A percentile compares a stretch with the other conserved stretches of the same genome.
phyloP scores from a whole-genome alignment of 2,329 filamentous ascomycete species.

The Hymenoscyphus repandus region DNA sequence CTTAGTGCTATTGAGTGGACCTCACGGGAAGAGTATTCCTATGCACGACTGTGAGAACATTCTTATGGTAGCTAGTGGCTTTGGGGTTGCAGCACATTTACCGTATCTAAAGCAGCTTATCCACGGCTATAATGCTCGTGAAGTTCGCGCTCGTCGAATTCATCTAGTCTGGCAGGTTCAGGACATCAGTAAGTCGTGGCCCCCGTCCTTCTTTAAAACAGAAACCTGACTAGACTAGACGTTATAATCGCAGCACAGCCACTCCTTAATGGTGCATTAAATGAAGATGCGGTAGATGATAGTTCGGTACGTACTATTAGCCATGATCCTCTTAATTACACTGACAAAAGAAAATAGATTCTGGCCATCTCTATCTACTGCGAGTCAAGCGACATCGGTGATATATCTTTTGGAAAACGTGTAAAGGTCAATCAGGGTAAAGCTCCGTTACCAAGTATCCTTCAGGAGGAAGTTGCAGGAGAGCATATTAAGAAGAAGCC shows the following conservation, averaged over 20 bases:
- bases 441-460: slow-evolving; percentile 11
- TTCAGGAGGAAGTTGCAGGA: slow-evolving; percentile 10
- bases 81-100: slow-evolving; percentile 32
- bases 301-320: slow-evolving; percentile 5
- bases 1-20: slow-evolving; percentile 30
- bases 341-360: slow-evolving; percentile 60
- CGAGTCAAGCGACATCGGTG: slow-evolving; percentile 7
- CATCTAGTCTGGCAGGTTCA: slow-evolving; percentile 21
- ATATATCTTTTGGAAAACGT: slow-evolving; percentile 14
- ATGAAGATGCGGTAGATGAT: slow-evolving; percentile 10
- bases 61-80: slow-evolving; percentile 33
- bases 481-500: slow-evolving; percentile 14
- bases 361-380: slow-evolving; percentile 46
- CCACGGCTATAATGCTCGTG: slow-evolving; percentile 31
- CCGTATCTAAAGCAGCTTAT: slow-evolving; percentile 35
- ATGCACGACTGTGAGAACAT: slow-evolving; percentile 29
- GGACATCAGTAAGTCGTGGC: neutral
- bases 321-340: slow-evolving; percentile 3
- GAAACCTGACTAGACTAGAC: slow-evolving; percentile 3
- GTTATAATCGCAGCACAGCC: slow-evolving; percentile 4
- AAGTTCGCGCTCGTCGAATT: slow-evolving; percentile 26
- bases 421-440: slow-evolving; percentile 10
- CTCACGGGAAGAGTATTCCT: slow-evolving; percentile 27
- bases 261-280: slow-evolving; percentile 11
- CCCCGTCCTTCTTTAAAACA: neutral